These are phyloP conservation scores for Triangularia setosa DNA, from an alignment of 2,329 filamentous ascomycete genomes.

Conservation along the genomic window DNA sequence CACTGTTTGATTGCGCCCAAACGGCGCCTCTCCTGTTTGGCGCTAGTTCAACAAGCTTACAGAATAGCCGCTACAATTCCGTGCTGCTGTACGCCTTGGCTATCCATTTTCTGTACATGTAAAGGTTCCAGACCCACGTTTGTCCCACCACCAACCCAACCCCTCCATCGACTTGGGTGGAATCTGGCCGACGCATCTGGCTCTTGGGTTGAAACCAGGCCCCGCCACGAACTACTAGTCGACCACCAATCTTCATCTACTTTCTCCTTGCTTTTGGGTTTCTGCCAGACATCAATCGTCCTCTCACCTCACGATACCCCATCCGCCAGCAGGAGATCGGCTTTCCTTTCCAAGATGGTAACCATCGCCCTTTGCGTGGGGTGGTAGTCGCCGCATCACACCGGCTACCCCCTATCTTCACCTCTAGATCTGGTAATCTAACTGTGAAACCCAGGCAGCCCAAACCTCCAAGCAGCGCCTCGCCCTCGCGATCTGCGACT, in stretches of 20 bases:
- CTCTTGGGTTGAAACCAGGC: slow-evolving; percentile 7
- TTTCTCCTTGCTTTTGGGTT: neutral
- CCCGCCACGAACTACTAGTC: neutral
- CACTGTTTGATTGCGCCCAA: neutral
- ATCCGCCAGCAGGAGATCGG: neutral
- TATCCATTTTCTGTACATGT: neutral
- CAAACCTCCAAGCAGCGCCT: slow-evolving; percentile 70
- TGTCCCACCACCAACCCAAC: slow-evolving; percentile 7
- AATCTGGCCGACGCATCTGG: slow-evolving; percentile 19
- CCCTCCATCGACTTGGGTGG: slow-evolving; percentile 22
- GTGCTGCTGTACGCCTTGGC: neutral
- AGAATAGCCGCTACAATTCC: neutral
- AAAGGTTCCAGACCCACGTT: slow-evolving; percentile 9
- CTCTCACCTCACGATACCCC: neutral
- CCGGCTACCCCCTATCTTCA: neutral
- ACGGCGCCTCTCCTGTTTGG: neutral
- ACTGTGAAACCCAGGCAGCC: slow-evolving; percentile 35
- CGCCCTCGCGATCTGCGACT: slow-evolving; percentile 95
- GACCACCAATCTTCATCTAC: neutral
- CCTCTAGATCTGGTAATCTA: neutral
- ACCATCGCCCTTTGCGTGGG: neutral
- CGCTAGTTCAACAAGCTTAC: neutral
- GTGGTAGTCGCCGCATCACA: neutral
- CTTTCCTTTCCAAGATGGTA: neutral
- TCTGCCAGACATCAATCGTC: neutral